A percentile compares a stretch with the other conserved stretches of the same genome.
Conservation (phyloP, 345 rosid genomes). For the Citrus sinensis region DNA sequence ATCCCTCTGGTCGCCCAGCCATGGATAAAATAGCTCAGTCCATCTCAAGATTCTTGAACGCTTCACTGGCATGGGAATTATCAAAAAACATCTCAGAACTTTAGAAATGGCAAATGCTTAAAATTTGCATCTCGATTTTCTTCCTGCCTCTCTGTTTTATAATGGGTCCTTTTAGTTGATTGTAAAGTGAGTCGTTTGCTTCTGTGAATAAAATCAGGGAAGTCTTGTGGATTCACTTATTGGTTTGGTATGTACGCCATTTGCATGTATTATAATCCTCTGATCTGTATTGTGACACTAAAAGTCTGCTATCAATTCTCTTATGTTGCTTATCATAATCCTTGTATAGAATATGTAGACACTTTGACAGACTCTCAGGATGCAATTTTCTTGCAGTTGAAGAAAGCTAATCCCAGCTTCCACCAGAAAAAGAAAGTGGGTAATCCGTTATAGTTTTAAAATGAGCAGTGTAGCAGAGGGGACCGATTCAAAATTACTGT, state of each 20-base stretch:
- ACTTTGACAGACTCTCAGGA: neutral
- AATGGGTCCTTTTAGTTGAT: too few relatives aligned
- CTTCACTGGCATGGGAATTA: conserved; percentile 36
- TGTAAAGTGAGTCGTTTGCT: neutral
- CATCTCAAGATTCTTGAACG: conserved; percentile 44
- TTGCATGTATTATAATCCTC: neutral
- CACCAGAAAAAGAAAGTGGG: neutral
- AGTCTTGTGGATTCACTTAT: neutral
- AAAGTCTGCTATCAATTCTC: neutral
- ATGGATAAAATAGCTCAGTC: conserved; percentile 57
- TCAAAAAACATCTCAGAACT: conserved; percentile 19
- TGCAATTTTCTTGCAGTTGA: neutral
- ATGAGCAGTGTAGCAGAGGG: neutral
- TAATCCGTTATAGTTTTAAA: neutral
- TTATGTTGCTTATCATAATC: too few relatives aligned
- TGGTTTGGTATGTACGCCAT: neutral
- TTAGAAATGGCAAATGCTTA: neutral
- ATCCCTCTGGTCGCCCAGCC: conserved; percentile 60
- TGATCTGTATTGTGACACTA: neutral
- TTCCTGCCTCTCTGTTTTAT: neutral
- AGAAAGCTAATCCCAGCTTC: neutral
- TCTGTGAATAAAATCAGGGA: neutral
- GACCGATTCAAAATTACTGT: neutral
- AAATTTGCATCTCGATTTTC: neutral
- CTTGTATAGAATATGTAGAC: too few relatives aligned